These are phyloP conservation scores for Candida koratica DNA, from an alignment of 805 yeast genomes.

Conservation along the genomic window DNA sequence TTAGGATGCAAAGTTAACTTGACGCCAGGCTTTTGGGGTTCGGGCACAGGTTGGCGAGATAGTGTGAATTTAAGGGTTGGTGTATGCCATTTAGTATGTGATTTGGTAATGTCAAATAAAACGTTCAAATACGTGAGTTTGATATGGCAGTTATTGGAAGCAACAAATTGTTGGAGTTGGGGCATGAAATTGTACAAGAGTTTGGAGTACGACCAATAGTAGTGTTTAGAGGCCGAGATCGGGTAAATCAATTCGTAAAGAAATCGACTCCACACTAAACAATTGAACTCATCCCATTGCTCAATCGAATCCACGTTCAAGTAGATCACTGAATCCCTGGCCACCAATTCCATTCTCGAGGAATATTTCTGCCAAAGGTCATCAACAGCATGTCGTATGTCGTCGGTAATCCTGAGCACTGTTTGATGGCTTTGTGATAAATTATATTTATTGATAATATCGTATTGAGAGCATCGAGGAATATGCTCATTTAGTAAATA, in stretches of 20 bases:
- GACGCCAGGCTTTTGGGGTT: constrained; percentile 5
- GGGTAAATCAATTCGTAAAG: constrained; percentile 25
- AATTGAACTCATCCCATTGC: constrained; percentile 1
- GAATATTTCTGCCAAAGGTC: constrained; percentile 8
- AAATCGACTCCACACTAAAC: constrained; percentile 25
- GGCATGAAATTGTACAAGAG: constrained; percentile 32
- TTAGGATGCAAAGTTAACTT: neutral
- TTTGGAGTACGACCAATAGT: constrained; percentile 40
- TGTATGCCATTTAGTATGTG: too few species aligned
- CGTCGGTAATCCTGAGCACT: constrained; percentile 10
- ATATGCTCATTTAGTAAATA: constrained; percentile 24
- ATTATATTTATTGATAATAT: constrained; percentile 11
- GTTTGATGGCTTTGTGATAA: constrained; percentile 13
- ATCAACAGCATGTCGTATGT: constrained; percentile 8
- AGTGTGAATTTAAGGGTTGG: constrained; percentile 13
- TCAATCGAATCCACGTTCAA: constrained; percentile 1
- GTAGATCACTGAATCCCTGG: constrained; percentile 2
- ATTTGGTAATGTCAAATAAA: constrained; percentile 15
- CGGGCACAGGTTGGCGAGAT: constrained; percentile 21
- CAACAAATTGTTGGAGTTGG: constrained; percentile 13
- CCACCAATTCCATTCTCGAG: neutral
- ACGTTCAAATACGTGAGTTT: constrained; percentile 24
- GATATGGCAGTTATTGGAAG: constrained; percentile 1
- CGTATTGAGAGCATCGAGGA: constrained; percentile 16
- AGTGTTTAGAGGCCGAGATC: constrained; percentile 30